Evolutionary conservation across 148 eudicot species (phyloP).

Genomic region (Gaultheria prostrata): DNA sequence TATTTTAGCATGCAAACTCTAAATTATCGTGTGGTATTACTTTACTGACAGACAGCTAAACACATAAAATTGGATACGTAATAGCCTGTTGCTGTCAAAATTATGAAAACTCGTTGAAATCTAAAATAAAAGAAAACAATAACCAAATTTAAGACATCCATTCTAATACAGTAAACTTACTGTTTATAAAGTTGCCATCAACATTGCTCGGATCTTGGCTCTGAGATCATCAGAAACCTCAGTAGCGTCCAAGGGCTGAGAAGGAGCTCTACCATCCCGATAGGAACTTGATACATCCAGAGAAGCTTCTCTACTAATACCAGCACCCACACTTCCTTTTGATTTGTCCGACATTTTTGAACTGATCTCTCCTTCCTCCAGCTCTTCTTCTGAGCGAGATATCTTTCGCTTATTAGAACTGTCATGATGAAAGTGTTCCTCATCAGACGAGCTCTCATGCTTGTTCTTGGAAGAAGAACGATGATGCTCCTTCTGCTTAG

Average conservation of each 20-base stretch:
- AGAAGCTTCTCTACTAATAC: conserved; percentile 52
- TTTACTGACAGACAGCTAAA: neutral
- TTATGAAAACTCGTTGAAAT: neutral
- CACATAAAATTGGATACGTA: neutral
- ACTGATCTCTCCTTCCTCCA: conserved; percentile 90
- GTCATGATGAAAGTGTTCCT: conserved; percentile 26
- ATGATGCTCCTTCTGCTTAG: conserved; percentile 42
- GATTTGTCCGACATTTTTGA: conserved; percentile 54
- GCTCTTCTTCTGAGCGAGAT: conserved; percentile 43
- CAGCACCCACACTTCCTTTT: conserved; percentile 33
- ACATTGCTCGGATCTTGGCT: conserved; percentile 95
- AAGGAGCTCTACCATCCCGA: conserved; percentile 39
- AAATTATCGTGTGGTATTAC: neutral
- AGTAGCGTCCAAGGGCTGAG: conserved; percentile 55
- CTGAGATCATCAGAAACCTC: conserved; percentile 87
- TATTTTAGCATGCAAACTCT: neutral
- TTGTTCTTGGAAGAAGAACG: conserved; percentile 47
- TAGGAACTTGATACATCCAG: conserved; percentile 39
- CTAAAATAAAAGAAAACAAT: neutral
- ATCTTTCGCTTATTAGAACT: conserved; percentile 36
- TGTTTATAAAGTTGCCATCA: conserved; percentile 58
- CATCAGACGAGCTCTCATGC: conserved; percentile 35
- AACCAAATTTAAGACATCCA: neutral
- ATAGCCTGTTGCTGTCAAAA: neutral
- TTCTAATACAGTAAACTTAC: neutral